phyloP scores from a whole-genome alignment of 495 filamentous ascomycete species.

The Penicillium flavigenum region DNA sequence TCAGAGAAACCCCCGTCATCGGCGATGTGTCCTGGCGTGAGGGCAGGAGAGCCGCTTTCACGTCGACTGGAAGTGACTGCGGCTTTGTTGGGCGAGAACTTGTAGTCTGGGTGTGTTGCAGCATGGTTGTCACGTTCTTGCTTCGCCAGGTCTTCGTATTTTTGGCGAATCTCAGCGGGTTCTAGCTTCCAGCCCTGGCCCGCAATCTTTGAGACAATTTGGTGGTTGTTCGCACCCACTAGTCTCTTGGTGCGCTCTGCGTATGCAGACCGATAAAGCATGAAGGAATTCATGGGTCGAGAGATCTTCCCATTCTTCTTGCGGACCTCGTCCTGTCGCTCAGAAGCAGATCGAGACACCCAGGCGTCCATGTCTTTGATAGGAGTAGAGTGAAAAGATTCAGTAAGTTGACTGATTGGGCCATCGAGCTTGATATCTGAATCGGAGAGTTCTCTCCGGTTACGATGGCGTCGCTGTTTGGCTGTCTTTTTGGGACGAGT shows the following conservation, averaged over 20 bases:
- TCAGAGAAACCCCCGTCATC: slow-evolving; percentile 9
- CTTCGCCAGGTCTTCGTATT: slow-evolving; percentile 78
- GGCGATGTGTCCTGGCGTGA: slow-evolving; percentile 9
- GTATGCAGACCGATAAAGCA: slow-evolving; percentile 94
- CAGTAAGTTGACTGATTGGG: slow-evolving; percentile 78
- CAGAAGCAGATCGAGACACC: slow-evolving; percentile 69
- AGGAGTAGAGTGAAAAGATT: slow-evolving; percentile 57
- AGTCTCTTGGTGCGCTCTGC: slow-evolving; percentile 81
- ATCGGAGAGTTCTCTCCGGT: slow-evolving; percentile 8
- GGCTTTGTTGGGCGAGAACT: slow-evolving; percentile 85
- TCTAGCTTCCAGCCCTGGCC: slow-evolving; percentile 87
- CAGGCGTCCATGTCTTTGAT: slow-evolving; percentile 79
- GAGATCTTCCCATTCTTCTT: slow-evolving; percentile 78
- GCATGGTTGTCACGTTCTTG: slow-evolving; percentile 85
- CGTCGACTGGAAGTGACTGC: slow-evolving; percentile 44
- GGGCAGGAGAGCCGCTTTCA: slow-evolving; percentile 12
- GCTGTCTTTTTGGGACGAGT: slow-evolving; percentile 8
- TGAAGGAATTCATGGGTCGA: slow-evolving; percentile 97
- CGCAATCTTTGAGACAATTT: slow-evolving; percentile 81
- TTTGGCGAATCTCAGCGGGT: slow-evolving; percentile 63
- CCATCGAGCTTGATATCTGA: slow-evolving; percentile 24
- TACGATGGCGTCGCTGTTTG: slow-evolving; percentile 2
- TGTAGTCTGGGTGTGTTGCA: slow-evolving; percentile 86
- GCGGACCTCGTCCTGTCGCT: slow-evolving; percentile 62
- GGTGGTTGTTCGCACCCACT: slow-evolving; percentile 88